Percentiles rank a stretch among this genome's conserved stretches.
Conservation (phyloP, 805 yeast species). For the Nakazawaea sp. region DNA sequence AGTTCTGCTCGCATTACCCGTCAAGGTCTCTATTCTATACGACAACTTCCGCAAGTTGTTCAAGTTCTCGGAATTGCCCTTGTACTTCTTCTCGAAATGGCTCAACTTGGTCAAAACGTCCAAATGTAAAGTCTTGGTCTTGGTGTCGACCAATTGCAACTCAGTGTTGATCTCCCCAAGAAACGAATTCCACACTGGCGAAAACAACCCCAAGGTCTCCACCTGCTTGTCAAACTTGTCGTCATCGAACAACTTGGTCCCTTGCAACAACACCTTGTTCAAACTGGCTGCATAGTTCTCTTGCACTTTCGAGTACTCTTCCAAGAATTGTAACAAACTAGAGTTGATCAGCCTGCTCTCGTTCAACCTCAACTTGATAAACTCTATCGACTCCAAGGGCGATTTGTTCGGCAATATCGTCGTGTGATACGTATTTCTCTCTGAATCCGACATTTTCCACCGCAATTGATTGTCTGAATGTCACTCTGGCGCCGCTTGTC, state of each 20-base stretch:
- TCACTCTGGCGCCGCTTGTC: too few relatives aligned
- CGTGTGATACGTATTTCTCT: conserved; percentile 16
- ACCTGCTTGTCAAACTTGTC: conserved; percentile 36
- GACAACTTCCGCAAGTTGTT: conserved; percentile 8
- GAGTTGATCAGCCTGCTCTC: conserved; percentile 51
- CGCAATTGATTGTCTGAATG: too few relatives aligned
- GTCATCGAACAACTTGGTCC: conserved; percentile 27
- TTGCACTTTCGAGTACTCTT: conserved; percentile 42
- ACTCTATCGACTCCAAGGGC: conserved; percentile 56
- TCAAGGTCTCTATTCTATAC: conserved; percentile 1
- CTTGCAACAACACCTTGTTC: conserved; percentile 28
- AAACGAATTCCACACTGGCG: conserved; percentile 37
- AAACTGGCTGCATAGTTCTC: conserved; percentile 41
- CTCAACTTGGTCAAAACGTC: conserved; percentile 16
- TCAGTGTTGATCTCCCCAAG: conserved; percentile 36
- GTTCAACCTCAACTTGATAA: conserved; percentile 47
- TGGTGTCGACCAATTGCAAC: conserved; percentile 34
- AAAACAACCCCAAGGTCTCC: conserved; percentile 39
- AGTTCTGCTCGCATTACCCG: conserved; percentile 14
- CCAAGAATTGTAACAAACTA: conserved; percentile 55
- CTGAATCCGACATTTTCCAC: conserved; percentile 1
- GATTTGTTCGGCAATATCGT: conserved; percentile 29
- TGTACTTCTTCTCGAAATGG: conserved; percentile 17
- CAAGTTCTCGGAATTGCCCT: conserved; percentile 12
- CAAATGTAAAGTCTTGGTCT: conserved; percentile 27